phyloP scores from a whole-genome alignment of 176 grass and related monocot species.

The Cocos nucifera region DNA sequence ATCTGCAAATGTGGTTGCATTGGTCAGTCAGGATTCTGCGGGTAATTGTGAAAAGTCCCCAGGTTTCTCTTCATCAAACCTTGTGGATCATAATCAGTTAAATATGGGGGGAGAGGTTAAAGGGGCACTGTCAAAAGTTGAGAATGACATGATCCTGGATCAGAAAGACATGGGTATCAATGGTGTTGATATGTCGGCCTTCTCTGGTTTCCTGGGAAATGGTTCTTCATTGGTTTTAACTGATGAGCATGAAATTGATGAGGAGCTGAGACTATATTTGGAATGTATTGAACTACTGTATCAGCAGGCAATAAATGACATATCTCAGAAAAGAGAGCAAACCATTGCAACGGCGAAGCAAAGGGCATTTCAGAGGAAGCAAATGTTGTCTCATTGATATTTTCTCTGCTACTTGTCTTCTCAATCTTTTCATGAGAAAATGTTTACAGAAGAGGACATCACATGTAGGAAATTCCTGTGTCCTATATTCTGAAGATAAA shows the following conservation, averaged over 20 bases:
- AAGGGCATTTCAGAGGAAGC: constrained; percentile 2
- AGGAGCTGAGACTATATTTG: neutral
- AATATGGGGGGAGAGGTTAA: neutral
- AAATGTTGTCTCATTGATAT: neutral
- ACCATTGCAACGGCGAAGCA: neutral
- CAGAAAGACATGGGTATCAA: too few relatives aligned
- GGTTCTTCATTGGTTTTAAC: neutral
- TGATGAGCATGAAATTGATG: constrained; percentile 3
- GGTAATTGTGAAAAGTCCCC: constrained; percentile 12
- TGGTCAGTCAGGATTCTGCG: neutral
- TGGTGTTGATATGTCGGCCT: neutral
- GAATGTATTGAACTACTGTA: constrained; percentile 1
- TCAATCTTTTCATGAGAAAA: neutral
- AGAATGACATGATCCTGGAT: neutral
- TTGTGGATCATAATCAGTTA: neutral
- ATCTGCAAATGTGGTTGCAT: neutral
- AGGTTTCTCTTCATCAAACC: neutral
- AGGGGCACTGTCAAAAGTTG: neutral
- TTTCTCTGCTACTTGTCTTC: neutral
- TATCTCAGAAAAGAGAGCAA: neutral
- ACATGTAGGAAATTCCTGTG: neutral
- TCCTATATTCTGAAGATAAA: too few relatives aligned
- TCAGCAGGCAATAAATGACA: constrained; percentile 12
- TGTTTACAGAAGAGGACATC: neutral
- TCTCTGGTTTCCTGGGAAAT: neutral